Base-by-base conservation (phyloP, 257 asterid species). In the Fraxinus anomala region DNA sequence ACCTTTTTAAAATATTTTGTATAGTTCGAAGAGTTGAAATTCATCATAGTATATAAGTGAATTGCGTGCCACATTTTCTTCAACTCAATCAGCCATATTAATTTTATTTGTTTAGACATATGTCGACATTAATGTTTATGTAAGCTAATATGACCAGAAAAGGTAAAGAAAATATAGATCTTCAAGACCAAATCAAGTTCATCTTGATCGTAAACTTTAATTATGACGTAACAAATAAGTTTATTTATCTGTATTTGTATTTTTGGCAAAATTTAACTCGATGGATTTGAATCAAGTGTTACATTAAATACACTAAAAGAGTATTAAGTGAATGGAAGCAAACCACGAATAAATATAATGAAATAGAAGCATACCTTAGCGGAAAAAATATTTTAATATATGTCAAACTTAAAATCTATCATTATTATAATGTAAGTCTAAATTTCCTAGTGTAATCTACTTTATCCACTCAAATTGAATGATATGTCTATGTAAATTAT, bases 1-100 rank as follows among this genome's bases (percentile, higher is more conserved):
- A 42, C 72, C 74, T 21, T 79, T 71, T 12, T 49, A 23, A 80
- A 74, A 84, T 84, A 81, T 78, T 81, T 80, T 77, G 24, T 19
- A 54, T 19, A 6, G 24, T 54, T 54, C n/a, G 65, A 47, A 11
- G 61, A 73, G 26, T 24, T 39, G 17, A 39, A 7, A 47, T 40
- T 74, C 16, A n/a, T 56, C 36, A 61, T 10, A 47, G 61, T 39
- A 34, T 44, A 31, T 44, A 10, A 24, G n/a, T 82, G 76, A 75
- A 61, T 76, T 81, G 77, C 70, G 40, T 28, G 34, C 42, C 70
- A 78, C 75, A 72, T 77, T 84, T 37, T 79, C 82, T 49, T 73
- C 70, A 68, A 72, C 72, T 51, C 34, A 37, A 21, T 42, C 0
- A 8, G 34, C 17, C 10, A 72, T 40, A 3, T 26, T 4, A 6